Evolutionary conservation across 352 stramenopile genomes (phyloP).

Genomic region (Bremia lactucae): DNA sequence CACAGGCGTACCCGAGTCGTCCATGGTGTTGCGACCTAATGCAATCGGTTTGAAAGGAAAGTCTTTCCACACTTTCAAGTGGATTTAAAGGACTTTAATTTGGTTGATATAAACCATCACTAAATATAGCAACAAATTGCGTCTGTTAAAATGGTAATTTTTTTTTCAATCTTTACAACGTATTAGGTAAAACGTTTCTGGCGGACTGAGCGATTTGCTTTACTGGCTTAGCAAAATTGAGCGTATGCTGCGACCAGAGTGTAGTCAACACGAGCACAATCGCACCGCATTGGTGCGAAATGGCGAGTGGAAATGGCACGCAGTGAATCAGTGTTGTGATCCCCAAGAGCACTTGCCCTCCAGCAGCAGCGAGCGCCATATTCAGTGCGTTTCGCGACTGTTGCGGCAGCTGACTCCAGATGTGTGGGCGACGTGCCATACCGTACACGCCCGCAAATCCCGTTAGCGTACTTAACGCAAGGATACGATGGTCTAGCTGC

Average conservation of each 20-base stretch:
- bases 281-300: conserved; percentile 93
- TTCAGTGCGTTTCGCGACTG: conserved; percentile 70
- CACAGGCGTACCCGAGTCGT: conserved; percentile 25
- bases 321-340: conserved; percentile 95
- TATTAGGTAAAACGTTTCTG: conserved; percentile 28
- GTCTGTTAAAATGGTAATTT: too few species aligned
- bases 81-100: too few species aligned
- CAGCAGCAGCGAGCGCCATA: conserved; percentile 56
- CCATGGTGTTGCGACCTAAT: conserved; percentile 21
- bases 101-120: too few species aligned
- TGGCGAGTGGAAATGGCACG: conserved; percentile 91
- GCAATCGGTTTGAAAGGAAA: background rate
- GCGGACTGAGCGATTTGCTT: conserved; percentile 29
- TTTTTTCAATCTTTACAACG: conserved; percentile 9
- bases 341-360: conserved; percentile 87
- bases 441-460: conserved; percentile 60
- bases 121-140: too few species aligned
- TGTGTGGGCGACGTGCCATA: conserved; percentile 52
- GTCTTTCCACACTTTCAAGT: too few species aligned
- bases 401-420: conserved; percentile 81
- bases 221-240: conserved; percentile 74
- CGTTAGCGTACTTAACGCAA: conserved; percentile 87
- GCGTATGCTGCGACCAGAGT: conserved; percentile 86
- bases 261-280: conserved; percentile 90
- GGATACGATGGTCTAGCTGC: conserved; percentile 95